Evolutionary conservation across 176 grass and related monocot genomes (phyloP), one percentile per base, ranked within the genome.

Genomic region (Carex littledalei): DNA sequence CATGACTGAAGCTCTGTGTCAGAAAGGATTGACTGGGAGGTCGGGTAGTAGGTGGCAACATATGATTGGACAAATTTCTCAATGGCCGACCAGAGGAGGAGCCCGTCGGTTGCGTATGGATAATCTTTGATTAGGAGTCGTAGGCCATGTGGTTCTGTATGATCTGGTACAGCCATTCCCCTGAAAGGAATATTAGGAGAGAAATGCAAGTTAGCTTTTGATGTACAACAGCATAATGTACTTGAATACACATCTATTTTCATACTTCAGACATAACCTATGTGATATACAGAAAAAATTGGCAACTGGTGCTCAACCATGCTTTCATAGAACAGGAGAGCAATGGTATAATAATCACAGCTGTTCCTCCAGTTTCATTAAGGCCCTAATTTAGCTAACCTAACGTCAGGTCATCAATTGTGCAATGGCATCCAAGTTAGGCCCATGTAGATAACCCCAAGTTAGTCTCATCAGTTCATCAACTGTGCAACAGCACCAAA

Each of bases 81-180:
- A 87, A 99, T 91, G 12, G 90, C 93, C 13, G 91, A 94, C 97
- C 97, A 99, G 0, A 99, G 86, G 26, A 96, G 91, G 2, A 99
- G 87, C 4, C 97, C 93, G 70, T 99, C 93, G 56, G 86, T 71
- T 62, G 97, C 97, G 81, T 99, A 96, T 17, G 93, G 93, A 85
- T 99, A 99, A 85, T 99, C 97, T 77, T 99, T 88, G 77, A 99
- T 92, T 15, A 96, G 87, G 24, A 99, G 87, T 65, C 85, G 74
- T 12, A 99, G 85, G 1, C 91, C 93, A 66, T 96, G 93, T 37
- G 91, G 93, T 68, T 94, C 88, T 1, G 81, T 84, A 14, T 85
- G 50, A 62, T 99, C 97, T 87, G 95, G 91, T 76, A 99, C 90
- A 57, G 93, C 97, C 93, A 99, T 94, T 15, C 93, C 97, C 63